These are phyloP conservation scores for Microdochium bolleyi DNA, from an alignment of 2,329 filamentous ascomycete species.

Conservation along the genomic window DNA sequence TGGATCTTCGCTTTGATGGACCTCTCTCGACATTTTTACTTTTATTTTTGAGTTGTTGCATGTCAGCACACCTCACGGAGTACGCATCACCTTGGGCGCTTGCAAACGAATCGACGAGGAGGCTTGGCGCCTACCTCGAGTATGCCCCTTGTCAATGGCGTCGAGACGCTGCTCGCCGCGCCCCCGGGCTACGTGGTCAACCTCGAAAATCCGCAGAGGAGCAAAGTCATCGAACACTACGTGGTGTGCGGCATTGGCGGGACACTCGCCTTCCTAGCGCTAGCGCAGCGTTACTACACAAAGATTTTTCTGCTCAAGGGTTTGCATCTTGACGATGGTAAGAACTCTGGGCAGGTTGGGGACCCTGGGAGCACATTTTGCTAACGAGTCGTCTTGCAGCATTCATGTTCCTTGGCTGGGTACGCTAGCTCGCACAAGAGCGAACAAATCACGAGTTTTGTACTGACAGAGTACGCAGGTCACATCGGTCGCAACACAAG, in stretches of 20 bases:
- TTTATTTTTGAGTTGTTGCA: too few relatives aligned
- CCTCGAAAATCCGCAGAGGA: slow-evolving; percentile 20
- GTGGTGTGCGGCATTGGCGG: slow-evolving; percentile 16
- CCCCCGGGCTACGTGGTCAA: slow-evolving; percentile 23
- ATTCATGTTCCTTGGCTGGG: slow-evolving; percentile 17
- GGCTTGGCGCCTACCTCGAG: background rate
- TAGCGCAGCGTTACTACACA: slow-evolving; percentile 21
- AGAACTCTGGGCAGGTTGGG: background rate
- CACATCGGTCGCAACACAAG: background rate
- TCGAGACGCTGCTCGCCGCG: slow-evolving; percentile 13
- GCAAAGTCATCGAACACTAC: slow-evolving; percentile 13
- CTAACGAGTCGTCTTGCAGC: slow-evolving; percentile 1
- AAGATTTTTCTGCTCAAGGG: slow-evolving; percentile 14
- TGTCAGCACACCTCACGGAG: too few relatives aligned
- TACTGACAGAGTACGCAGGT: background rate
- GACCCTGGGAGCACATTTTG: background rate
- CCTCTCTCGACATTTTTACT: too few relatives aligned
- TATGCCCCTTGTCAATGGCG: slow-evolving; percentile 10
- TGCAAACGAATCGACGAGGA: background rate
- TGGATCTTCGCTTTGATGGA: background rate
- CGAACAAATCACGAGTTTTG: background rate
- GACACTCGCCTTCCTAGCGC: slow-evolving; percentile 12
- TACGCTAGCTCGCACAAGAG: background rate
- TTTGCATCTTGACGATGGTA: slow-evolving; percentile 7
- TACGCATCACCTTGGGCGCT: background rate